Evolutionary conservation across 192 early-diverging fungal genomes (phyloP).

Genomic region (Rhizoclosmatium sp.): DNA sequence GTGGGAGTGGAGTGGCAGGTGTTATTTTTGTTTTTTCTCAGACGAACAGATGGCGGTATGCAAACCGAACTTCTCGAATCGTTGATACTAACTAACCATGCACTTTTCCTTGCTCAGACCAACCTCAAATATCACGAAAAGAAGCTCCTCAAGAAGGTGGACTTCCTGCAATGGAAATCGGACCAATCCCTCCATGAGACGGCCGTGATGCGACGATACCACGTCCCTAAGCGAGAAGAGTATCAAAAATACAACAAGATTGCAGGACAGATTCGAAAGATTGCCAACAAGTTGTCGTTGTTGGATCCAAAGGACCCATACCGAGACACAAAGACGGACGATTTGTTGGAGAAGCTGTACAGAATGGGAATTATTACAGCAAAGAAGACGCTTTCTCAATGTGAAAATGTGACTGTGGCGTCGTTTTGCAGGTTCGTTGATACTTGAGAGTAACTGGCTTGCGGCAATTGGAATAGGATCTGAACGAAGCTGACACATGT

Average conservation of each 20-base stretch:
- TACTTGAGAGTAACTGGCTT: neutral
- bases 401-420: slow-evolving; percentile 84
- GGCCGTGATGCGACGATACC: slow-evolving; percentile 87
- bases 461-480: neutral
- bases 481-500: neutral
- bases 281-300: slow-evolving; percentile 83
- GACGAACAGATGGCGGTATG: no score
- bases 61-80: no score
- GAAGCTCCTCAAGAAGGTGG: slow-evolving; percentile 94
- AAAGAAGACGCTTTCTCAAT: slow-evolving; percentile 77
- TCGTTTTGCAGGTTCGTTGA: slow-evolving; percentile 73
- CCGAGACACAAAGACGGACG: slow-evolving; percentile 74
- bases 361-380: slow-evolving; percentile 83
- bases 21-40: no score
- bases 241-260: slow-evolving; percentile 86
- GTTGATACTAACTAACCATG: no score
- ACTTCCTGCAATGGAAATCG: slow-evolving; percentile 93
- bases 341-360: slow-evolving; percentile 87
- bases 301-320: slow-evolving; percentile 87
- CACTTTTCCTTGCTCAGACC: no score
- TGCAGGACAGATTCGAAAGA: slow-evolving; percentile 79
- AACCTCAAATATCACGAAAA: slow-evolving; percentile 62
- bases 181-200: slow-evolving; percentile 85
- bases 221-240: slow-evolving; percentile 88
- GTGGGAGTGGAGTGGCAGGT: no score